Evolutionary conservation across 805 yeast species (phyloP).

Genomic region (Kurtzmaniella fragi): DNA sequence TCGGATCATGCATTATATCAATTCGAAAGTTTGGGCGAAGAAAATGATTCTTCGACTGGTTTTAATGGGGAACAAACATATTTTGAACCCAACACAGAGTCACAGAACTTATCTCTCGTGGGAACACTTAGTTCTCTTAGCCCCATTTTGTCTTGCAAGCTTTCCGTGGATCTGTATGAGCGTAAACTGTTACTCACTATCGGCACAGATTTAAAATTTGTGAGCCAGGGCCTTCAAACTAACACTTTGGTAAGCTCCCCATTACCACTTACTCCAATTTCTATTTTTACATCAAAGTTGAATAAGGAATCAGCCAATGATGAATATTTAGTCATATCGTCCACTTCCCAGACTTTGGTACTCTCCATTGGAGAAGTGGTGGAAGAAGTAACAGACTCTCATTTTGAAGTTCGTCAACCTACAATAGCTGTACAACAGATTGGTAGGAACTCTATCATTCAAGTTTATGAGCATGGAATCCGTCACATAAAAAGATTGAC

Average conservation of each 20-base stretch:
- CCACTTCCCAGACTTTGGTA: constrained; percentile 59
- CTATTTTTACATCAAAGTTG: constrained; percentile 60
- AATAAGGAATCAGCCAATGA: constrained; percentile 44
- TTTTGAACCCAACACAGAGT: constrained; percentile 8
- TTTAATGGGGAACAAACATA: background rate
- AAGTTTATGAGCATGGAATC: constrained; percentile 67
- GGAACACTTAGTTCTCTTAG: constrained; percentile 45
- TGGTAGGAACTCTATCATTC: constrained; percentile 60
- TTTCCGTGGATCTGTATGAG: too few species aligned
- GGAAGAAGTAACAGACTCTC: constrained; percentile 67
- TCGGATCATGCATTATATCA: constrained; percentile 71
- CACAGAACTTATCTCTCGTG: constrained; percentile 56
- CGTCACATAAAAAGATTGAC: constrained; percentile 39
- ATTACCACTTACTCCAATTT: constrained; percentile 59
- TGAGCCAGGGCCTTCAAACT: constrained; percentile 56
- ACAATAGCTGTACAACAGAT: constrained; percentile 70
- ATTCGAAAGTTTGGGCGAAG: constrained; percentile 70
- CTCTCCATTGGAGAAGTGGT: constrained; percentile 76
- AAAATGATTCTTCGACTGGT: constrained; percentile 28
- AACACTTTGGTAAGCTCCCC: constrained; percentile 68
- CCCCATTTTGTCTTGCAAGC: constrained; percentile 39
- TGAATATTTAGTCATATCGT: constrained; percentile 59
- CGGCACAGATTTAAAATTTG: constrained; percentile 17
- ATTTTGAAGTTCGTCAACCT: constrained; percentile 48
- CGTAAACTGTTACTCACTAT: too few species aligned